phyloP scores from a whole-genome alignment of 140 eudicot species.

The Bidens hawaiensis region DNA sequence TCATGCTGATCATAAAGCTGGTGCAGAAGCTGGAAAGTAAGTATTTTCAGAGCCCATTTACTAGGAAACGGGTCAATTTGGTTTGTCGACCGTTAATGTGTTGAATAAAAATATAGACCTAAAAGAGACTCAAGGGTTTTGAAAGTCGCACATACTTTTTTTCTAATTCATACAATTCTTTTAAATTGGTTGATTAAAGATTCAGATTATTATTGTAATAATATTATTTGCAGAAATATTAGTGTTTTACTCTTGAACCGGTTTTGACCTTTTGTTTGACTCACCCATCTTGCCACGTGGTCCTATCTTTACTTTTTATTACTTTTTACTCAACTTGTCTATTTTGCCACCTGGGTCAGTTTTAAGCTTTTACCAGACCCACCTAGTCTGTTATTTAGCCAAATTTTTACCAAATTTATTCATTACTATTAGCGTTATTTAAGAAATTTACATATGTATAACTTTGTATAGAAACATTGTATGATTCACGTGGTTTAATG shows the following conservation, averaged over 20 bases:
- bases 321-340: no score
- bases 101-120: not conserved
- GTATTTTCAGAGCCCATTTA: slow-evolving; percentile 18
- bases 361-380: not conserved
- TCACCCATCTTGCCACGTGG: no score
- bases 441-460: not conserved
- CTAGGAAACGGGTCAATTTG: no score
- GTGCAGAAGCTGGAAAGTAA: slow-evolving; percentile 86
- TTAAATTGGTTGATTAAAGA: not conserved
- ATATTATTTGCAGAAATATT: not conserved
- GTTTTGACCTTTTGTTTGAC: not conserved
- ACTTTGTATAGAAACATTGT: not conserved
- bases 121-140: not conserved
- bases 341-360: not conserved
- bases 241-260: not conserved
- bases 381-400: not conserved
- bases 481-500: not conserved
- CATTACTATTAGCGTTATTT: no score
- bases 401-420: not conserved
- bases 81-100: no score
- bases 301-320: no score
- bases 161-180: not conserved
- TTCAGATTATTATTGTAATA: not conserved
- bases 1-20: slow-evolving; percentile 84
- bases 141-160: not conserved